phyloP scores from a whole-genome alignment of 2,329 filamentous ascomycete species.

The Colletotrichum siamense region DNA sequence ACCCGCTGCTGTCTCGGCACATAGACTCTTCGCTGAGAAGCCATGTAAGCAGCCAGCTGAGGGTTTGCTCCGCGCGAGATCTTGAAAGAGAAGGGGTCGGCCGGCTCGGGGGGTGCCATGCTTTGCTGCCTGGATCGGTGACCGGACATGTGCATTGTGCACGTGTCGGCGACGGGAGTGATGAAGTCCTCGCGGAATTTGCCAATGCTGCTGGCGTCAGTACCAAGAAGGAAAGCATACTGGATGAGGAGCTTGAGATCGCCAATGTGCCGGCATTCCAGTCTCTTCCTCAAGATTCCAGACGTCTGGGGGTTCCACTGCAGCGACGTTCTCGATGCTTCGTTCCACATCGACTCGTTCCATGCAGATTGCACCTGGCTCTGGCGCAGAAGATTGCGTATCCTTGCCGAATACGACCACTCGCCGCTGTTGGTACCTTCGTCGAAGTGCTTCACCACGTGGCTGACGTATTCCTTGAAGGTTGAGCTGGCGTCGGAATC shows the following conservation, averaged over 20 bases:
- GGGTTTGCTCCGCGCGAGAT: slow-evolving; percentile 40
- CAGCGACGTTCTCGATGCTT: slow-evolving; percentile 37
- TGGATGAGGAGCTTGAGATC: slow-evolving; percentile 43
- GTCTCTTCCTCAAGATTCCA: slow-evolving; percentile 45
- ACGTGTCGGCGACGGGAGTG: slow-evolving; percentile 40
- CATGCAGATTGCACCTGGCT: slow-evolving; percentile 40
- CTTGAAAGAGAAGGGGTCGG: slow-evolving; percentile 40
- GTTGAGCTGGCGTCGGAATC: slow-evolving; percentile 43
- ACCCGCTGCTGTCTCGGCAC: slow-evolving; percentile 25
- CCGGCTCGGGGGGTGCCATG: slow-evolving; percentile 8
- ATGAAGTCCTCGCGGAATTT: slow-evolving; percentile 38
- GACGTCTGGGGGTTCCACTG: slow-evolving; percentile 49
- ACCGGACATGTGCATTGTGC: slow-evolving; percentile 37
- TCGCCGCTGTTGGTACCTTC: slow-evolving; percentile 42
- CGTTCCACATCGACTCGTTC: slow-evolving; percentile 39
- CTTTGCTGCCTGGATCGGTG: slow-evolving; percentile 31
- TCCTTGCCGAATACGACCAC: slow-evolving; percentile 50
- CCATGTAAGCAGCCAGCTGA: slow-evolving; percentile 38
- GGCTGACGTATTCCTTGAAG: slow-evolving; percentile 51
- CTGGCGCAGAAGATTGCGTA: slow-evolving; percentile 51
- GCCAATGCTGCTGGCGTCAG: slow-evolving; percentile 31
- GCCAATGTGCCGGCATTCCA: slow-evolving; percentile 50
- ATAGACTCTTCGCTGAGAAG: slow-evolving; percentile 38
- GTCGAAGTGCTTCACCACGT: slow-evolving; percentile 54
- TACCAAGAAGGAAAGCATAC: slow-evolving; percentile 43